These are phyloP conservation scores for Luvunga scandens DNA, from an alignment of 345 rosid genomes.

Conservation along the genomic window DNA sequence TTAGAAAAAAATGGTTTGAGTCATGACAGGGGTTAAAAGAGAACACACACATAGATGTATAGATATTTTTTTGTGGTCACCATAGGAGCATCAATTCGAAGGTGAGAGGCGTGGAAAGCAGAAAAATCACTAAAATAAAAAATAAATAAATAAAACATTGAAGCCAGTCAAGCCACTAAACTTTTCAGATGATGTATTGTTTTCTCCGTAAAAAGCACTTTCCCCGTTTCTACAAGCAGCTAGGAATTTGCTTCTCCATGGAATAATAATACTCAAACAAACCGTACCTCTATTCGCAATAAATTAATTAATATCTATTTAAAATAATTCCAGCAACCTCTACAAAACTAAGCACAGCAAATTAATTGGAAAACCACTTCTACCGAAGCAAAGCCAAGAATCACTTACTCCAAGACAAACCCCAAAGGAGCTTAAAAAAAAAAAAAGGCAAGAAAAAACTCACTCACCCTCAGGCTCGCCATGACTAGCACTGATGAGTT, in stretches of 20 bases:
- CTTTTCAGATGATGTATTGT: too few relatives aligned
- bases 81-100: too few relatives aligned
- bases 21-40: too few relatives aligned
- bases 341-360: background rate
- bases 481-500: constrained; percentile 62
- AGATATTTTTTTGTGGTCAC: too few relatives aligned
- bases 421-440: background rate
- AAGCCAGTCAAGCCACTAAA: too few relatives aligned
- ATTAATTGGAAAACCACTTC: background rate
- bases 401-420: background rate
- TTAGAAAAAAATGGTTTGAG: too few relatives aligned
- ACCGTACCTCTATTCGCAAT: background rate
- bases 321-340: background rate
- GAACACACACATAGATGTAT: too few relatives aligned
- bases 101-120: too few relatives aligned
- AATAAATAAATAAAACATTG: too few relatives aligned
- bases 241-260: background rate
- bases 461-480: constrained; percentile 35
- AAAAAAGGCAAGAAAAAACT: background rate
- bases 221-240: background rate
- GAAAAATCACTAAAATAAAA: too few relatives aligned
- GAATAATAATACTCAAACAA: background rate
- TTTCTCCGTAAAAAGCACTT: background rate
- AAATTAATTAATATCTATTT: background rate
- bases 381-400: background rate